Evolutionary conservation across 1,284 basidiomycete species (phyloP), one percentile per base, ranked within the genome.

Genomic region (Cutaneotrichosporon curvatum): DNA sequence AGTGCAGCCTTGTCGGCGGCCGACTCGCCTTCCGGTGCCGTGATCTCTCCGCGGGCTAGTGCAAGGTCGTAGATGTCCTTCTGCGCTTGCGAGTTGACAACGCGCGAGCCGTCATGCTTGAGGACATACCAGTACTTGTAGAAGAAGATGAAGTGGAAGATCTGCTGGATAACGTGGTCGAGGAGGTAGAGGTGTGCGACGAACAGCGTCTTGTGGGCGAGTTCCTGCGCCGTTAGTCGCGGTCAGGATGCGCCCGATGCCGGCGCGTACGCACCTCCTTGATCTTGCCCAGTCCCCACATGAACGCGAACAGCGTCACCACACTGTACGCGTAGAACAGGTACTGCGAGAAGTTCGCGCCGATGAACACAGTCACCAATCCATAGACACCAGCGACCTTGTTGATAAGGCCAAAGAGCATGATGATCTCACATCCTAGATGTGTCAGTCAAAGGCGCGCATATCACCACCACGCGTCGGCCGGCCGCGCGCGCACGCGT

Each of bases 311-410:
- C 43, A 98, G 81, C 22, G 83, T 88, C 15, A 84, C 71, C 44
- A 86, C 82, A 11, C 89, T 95, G 75, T 99, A 99, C 32, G 91
- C 76, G 71, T 98, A 98, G 63, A 91, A 79, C 68, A 81, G 84
- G 50, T 96, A 77, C 73, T 99, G 94, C 1, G 86, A 81, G 58
- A 91, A 84, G 8, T 87, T 84, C 19, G 89, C 90, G 32, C 87
- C 88, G 37, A 87, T 84, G 57, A 94, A 76, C 54, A 94, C 79
- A 14, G 91, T 90, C 43, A 98, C 83, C 55, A 99, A 81, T 44
- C 94, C 94, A 68, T 96, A 99, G 15, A 97, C 80, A 47, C 94
- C 94, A 14, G 94, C 94, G 44, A 92, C 92, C 74, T 99, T 99
- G 79, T 99, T 97, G 59, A 99, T 79, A 43, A 95, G 76, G 20